Evolutionary conservation across 331 rosid genomes (phyloP).

Genomic region (Quercus lobata): DNA sequence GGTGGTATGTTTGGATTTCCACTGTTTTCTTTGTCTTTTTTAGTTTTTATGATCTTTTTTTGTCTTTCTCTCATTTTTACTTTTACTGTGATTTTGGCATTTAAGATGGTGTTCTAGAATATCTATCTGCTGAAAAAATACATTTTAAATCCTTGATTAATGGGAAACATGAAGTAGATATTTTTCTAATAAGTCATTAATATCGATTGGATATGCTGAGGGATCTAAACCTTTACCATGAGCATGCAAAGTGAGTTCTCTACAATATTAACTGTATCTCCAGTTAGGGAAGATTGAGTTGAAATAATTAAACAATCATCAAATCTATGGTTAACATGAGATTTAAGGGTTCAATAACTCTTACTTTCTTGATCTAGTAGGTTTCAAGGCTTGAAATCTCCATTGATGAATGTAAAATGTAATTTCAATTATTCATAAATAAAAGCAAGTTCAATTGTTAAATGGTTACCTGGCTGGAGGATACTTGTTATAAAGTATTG

Average conservation of each 20-base stretch:
- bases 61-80: background rate
- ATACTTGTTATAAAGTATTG: background rate
- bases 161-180: background rate
- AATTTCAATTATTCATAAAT: background rate
- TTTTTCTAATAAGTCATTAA: background rate
- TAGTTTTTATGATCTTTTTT: background rate
- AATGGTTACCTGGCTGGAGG: background rate
- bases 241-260: background rate
- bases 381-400: background rate
- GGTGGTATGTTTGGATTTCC: slow-evolving; percentile 49
- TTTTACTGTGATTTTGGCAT: background rate
- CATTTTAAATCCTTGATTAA: background rate
- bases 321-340: background rate
- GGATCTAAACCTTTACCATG: background rate
- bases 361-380: background rate
- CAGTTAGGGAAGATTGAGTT: background rate
- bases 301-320: background rate
- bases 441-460: background rate
- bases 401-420: background rate
- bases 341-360: background rate
- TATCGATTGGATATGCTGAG: background rate
- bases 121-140: background rate
- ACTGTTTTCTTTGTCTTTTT: background rate
- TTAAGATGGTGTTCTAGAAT: background rate
- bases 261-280: background rate